A percentile compares a stretch with the other conserved stretches of the same genome.
phyloP scores from a whole-genome alignment of 306 rosid species.

The cucumber (Cucumis sativus) region DNA sequence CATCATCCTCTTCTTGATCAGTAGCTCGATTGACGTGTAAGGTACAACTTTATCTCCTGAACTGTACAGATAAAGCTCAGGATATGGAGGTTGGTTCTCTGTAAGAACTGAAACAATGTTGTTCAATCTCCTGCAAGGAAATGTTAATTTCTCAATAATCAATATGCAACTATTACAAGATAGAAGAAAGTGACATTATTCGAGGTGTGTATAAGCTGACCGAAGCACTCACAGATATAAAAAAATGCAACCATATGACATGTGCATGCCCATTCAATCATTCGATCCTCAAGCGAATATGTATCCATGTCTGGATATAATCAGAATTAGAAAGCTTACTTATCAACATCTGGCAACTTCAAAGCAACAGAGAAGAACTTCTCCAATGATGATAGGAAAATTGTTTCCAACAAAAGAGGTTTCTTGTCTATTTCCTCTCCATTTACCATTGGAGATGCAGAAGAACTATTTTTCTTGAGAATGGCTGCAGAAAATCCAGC shows the following conservation, averaged over 20 bases:
- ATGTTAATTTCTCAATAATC: neutral
- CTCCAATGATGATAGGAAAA: conserved; percentile 41
- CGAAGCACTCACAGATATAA: no score
- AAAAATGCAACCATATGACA: neutral
- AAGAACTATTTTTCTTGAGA: conserved; percentile 51
- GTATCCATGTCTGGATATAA: neutral
- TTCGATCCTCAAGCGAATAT: neutral
- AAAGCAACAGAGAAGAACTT: conserved; percentile 46
- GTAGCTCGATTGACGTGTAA: conserved; percentile 42
- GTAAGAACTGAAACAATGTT: conserved; percentile 34
- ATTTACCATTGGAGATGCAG: conserved; percentile 13
- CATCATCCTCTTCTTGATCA: conserved; percentile 57
- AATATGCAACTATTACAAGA: neutral
- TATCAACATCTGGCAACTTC: conserved; percentile 47
- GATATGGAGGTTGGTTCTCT: conserved; percentile 40
- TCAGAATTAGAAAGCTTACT: conserved; percentile 24
- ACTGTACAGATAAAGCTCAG: conserved; percentile 90
- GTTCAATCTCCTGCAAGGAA: conserved; percentile 52
- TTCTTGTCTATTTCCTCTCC: conserved; percentile 28
- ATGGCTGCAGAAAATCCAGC: conserved; percentile 79
- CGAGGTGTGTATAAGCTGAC: no score
- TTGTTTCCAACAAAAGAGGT: conserved; percentile 28
- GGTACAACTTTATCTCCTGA: conserved; percentile 75
- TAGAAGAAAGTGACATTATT: no score
- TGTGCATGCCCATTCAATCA: neutral